A percentile compares a stretch with the other conserved stretches of the same genome.
phyloP scores from a whole-genome alignment of 2,329 filamentous ascomycete species.

The Capronia epimyces region DNA sequence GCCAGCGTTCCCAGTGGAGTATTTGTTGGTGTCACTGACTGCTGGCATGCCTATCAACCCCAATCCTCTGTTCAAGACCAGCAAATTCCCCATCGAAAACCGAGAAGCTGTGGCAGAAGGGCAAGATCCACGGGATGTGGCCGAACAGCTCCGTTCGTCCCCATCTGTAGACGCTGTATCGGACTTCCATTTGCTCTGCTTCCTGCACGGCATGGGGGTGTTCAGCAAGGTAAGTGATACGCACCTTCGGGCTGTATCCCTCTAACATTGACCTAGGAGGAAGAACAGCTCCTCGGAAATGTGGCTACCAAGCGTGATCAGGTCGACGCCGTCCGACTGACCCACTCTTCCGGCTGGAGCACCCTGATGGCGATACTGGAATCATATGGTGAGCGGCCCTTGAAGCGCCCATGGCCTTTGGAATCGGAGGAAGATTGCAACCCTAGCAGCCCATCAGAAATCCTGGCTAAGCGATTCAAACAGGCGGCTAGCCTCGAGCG shows the following conservation, averaged over 20 bases:
- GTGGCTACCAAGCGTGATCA: constrained; percentile 77
- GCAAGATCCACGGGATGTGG: constrained; percentile 67
- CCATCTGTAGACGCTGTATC: constrained; percentile 66
- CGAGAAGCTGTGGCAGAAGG: constrained; percentile 77
- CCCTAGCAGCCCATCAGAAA: constrained; percentile 47
- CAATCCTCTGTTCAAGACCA: constrained; percentile 66
- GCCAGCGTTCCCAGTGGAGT: constrained; percentile 92
- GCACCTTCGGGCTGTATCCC: constrained; percentile 22
- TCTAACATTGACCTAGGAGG: constrained; percentile 58
- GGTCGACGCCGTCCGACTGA: constrained; percentile 73
- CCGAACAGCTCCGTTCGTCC: constrained; percentile 64
- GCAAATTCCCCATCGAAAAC: constrained; percentile 84
- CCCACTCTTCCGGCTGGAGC: constrained; percentile 86
- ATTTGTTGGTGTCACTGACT: constrained; percentile 89
- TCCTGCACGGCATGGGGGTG: constrained; percentile 72
- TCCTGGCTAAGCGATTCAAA: constrained; percentile 62
- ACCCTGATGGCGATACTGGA: constrained; percentile 88
- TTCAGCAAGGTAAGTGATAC: constrained; percentile 67
- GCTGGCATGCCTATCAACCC: constrained; percentile 86
- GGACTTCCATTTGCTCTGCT: constrained; percentile 92
- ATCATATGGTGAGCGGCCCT: constrained; percentile 79
- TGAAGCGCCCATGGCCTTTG: constrained; percentile 34
- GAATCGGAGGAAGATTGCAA: constrained; percentile 35
- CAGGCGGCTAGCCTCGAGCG: constrained; percentile 39
- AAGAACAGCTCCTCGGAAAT: constrained; percentile 77